A percentile compares a stretch with the other conserved stretches of the same genome.
These are phyloP conservation scores for Monosporascus sp. DNA, from an alignment of 2,329 filamentous ascomycete genomes.

Conservation along the genomic window DNA sequence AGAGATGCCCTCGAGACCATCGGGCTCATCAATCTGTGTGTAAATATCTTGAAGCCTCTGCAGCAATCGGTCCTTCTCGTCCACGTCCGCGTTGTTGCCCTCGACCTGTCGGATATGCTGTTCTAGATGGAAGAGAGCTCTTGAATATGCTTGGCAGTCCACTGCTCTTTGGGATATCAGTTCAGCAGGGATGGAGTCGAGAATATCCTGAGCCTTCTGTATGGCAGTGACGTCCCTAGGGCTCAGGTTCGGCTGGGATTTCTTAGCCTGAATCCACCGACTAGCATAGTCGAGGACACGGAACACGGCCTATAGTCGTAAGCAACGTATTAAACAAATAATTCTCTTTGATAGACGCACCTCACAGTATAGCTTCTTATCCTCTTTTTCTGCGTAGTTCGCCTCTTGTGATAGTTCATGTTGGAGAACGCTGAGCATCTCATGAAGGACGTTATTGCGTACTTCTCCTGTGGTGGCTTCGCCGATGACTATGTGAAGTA, in stretches of 20 bases:
- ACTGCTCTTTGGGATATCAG: slow-evolving; percentile 75
- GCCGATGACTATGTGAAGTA: slow-evolving; percentile 76
- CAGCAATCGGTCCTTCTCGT: slow-evolving; percentile 61
- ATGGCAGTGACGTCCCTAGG: slow-evolving; percentile 44
- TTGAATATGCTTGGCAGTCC: slow-evolving; percentile 89
- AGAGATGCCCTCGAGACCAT: slow-evolving; percentile 92
- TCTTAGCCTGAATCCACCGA: slow-evolving; percentile 80
- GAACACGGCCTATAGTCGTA: slow-evolving; percentile 66
- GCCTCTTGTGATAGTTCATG: slow-evolving; percentile 48
- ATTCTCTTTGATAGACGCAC: slow-evolving; percentile 39
- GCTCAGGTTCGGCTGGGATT: slow-evolving; percentile 28
- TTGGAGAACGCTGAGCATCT: slow-evolving; percentile 70
- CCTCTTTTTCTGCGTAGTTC: slow-evolving; percentile 61
- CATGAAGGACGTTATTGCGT: slow-evolving; percentile 60
- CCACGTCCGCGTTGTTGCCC: slow-evolving; percentile 38
- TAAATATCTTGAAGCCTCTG: slow-evolving; percentile 88
- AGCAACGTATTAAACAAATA: slow-evolving; percentile 5
- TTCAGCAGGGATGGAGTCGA: slow-evolving; percentile 65
- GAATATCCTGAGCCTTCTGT: slow-evolving; percentile 43
- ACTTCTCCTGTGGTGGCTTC: slow-evolving; percentile 56
- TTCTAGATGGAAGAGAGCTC: slow-evolving; percentile 91
- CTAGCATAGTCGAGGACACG: slow-evolving; percentile 86
- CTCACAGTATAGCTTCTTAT: slow-evolving; percentile 81
- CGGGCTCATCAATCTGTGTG: slow-evolving; percentile 94
- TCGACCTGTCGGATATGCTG: slow-evolving; percentile 65